phyloP scores from a whole-genome alignment of 2,329 filamentous ascomycete species.

The Teratosphaeria destructans region DNA sequence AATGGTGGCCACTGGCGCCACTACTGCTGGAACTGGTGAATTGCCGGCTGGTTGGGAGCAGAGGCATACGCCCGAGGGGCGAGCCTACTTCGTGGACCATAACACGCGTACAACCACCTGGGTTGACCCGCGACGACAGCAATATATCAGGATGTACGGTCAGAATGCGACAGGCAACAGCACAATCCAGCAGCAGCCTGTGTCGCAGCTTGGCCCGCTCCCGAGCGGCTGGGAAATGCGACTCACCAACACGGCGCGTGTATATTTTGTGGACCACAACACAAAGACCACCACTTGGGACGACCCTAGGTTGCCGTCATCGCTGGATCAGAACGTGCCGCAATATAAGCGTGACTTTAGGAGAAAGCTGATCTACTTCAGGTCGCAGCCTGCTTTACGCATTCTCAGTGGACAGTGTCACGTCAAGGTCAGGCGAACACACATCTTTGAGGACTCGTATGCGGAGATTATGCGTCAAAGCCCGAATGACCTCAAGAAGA shows the following conservation, averaged over 20 bases:
- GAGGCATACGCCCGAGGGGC: slow-evolving; percentile 85
- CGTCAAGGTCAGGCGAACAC: slow-evolving; percentile 90
- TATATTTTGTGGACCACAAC: slow-evolving; percentile 99
- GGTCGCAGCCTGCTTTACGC: slow-evolving; percentile 89
- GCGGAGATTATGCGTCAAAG: slow-evolving; percentile 97
- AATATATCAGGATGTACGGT: slow-evolving; percentile 98
- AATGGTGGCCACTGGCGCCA: slow-evolving; percentile 92
- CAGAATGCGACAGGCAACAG: slow-evolving; percentile 60
- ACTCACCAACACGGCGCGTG: slow-evolving; percentile 90
- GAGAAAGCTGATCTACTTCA: slow-evolving; percentile 97
- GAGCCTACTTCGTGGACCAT: slow-evolving; percentile 95
- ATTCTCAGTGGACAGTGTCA: slow-evolving; percentile 96
- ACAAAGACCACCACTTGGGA: slow-evolving; percentile 99
- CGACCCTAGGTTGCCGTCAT: slow-evolving; percentile 87
- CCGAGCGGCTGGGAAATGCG: slow-evolving; percentile 99
- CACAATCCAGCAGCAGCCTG: slow-evolving; percentile 92
- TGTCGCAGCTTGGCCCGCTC: slow-evolving; percentile 87
- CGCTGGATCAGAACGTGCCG: slow-evolving; percentile 92
- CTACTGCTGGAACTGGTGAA: slow-evolving; percentile 87
- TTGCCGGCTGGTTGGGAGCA: slow-evolving; percentile 95
- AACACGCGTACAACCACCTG: slow-evolving; percentile 97
- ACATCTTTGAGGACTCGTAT: slow-evolving; percentile 98
- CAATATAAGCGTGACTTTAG: slow-evolving; percentile 99
- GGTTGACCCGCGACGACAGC: slow-evolving; percentile 93
- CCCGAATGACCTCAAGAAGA: slow-evolving; percentile 91